Base-by-base conservation (phyloP, 1,139 yeast genomes). In the Pichia sp. region DNA sequence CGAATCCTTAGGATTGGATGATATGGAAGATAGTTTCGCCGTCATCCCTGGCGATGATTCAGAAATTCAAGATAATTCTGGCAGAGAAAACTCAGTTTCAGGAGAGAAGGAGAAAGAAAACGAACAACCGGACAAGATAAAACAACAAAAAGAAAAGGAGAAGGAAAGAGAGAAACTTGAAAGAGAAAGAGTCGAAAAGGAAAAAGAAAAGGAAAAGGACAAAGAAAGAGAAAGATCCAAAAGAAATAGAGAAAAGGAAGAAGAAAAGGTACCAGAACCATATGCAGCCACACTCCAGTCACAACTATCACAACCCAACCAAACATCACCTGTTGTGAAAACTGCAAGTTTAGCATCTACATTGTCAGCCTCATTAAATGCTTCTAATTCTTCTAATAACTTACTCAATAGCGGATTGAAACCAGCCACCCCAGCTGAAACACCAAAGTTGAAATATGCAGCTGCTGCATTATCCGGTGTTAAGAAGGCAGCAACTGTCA, bases 1-100 rank as follows among this genome's bases (percentile, higher is more conserved):
- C 64, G 98, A 93, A 57, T 90, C 83, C 50, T 76, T 93, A 55
- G 93, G 87, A 46, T 76, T 89, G 44, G 89, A 81, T 47, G 89
- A 83, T 40, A 80, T 78, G 36, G 85, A 79, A 42, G 81, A 77
- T 45, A 72, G 72, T 56, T 70, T 58, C 54, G 58, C 57, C 8
- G 72, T 70, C 44, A 83, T 80, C 22, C 70, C 71, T 24, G 73
- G 72, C 48, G 79, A 75, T 48, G 77, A 71, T 28, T 69, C 40
- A 8, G 51, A 44, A 8, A 11, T 37, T 11, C 35, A 28, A 2
- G 32, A 6, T 31, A 40, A 6, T 15, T 14, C 51, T 15, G 34
- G 37, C 22, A 41, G 50, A 18, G 45, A 45, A 10, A 45, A 49
- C n/a, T 46, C 50, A 4, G 38, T 44, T 4, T 24, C 46, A n/a